These are phyloP conservation scores for Boletus pseudo-olivaceus DNA, from an alignment of 768 basidiomycete genomes.

Conservation along the genomic window DNA sequence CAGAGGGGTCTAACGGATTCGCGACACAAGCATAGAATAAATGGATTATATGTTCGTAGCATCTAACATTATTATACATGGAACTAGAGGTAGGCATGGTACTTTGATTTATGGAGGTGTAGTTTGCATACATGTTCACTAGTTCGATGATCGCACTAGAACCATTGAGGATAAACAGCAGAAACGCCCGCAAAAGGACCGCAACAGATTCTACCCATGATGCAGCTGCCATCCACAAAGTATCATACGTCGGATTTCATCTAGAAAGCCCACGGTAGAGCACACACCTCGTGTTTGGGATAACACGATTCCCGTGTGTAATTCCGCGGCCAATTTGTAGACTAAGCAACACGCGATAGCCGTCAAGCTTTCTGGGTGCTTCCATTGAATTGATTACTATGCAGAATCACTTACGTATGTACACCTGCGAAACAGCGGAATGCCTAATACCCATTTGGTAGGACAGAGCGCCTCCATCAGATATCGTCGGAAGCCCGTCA, in stretches of 20 bases:
- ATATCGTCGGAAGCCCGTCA: not conserved
- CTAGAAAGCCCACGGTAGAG: conserved; percentile 7
- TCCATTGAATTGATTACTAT: conserved; percentile 6
- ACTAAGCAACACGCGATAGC: conserved; percentile 14
- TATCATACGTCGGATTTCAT: conserved; percentile 10
- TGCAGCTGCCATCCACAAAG: not conserved
- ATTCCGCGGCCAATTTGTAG: conserved; percentile 23
- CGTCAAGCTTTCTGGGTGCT: conserved; percentile 13
- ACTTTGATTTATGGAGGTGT: conserved; percentile 1
- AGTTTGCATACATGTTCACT: conserved; percentile 1
- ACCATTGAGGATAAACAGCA: not conserved
- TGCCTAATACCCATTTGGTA: conserved; percentile 5
- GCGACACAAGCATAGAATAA: conserved; percentile 17
- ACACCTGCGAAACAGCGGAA: not conserved
- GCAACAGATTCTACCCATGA: not conserved
- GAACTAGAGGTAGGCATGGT: conserved; percentile 10
- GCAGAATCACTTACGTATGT: conserved; percentile 9
- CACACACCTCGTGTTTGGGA: conserved; percentile 8
- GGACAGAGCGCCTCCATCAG: not conserved
- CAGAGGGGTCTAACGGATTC: not conserved
- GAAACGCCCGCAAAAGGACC: not conserved
- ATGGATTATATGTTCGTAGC: not conserved
- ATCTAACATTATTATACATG: conserved; percentile 17
- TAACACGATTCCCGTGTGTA: conserved; percentile 11
- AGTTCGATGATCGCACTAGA: not conserved